Conservation (phyloP, 202 grass and related monocot genomes). For the Elaeis oleifera region DNA sequence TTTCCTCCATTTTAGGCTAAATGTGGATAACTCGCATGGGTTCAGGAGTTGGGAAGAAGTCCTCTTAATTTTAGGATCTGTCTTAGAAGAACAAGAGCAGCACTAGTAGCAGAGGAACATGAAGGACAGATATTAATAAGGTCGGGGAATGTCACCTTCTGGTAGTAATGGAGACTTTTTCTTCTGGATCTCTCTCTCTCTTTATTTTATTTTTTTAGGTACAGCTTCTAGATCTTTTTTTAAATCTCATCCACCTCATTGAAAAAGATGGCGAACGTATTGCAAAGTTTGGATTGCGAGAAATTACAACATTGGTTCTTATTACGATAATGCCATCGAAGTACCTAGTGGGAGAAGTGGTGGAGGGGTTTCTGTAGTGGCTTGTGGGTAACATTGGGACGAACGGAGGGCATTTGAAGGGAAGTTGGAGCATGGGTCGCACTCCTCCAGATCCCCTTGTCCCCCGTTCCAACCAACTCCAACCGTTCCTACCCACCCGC, state of each 20-base stretch:
- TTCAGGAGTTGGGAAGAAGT: background rate
- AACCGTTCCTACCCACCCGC: slow-evolving; percentile 13
- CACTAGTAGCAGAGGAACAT: background rate
- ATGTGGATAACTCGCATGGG: background rate
- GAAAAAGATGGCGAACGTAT: slow-evolving; percentile 6
- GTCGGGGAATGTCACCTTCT: slow-evolving; percentile 4
- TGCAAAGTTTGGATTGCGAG: background rate
- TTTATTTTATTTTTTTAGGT: too few species aligned
- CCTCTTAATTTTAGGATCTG: background rate
- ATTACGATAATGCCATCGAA: too few species aligned
- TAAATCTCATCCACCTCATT: slow-evolving; percentile 13
- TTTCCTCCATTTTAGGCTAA: slow-evolving; percentile 25
- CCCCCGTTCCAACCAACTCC: slow-evolving; percentile 29
- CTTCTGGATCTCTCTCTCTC: slow-evolving; percentile 5
- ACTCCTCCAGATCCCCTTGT: background rate
- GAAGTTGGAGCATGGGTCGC: background rate
- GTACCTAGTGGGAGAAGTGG: background rate
- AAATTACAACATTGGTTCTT: too few species aligned
- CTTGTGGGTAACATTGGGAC: background rate
- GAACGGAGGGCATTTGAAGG: background rate
- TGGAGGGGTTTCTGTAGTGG: background rate
- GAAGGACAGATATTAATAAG: slow-evolving; percentile 1
- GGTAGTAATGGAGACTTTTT: background rate
- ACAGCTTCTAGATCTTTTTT: slow-evolving; percentile 8
- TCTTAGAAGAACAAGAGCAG: background rate